These are phyloP conservation scores for Macrophomina phaseolina DNA, from an alignment of 2,329 filamentous ascomycete genomes.

Conservation along the genomic window DNA sequence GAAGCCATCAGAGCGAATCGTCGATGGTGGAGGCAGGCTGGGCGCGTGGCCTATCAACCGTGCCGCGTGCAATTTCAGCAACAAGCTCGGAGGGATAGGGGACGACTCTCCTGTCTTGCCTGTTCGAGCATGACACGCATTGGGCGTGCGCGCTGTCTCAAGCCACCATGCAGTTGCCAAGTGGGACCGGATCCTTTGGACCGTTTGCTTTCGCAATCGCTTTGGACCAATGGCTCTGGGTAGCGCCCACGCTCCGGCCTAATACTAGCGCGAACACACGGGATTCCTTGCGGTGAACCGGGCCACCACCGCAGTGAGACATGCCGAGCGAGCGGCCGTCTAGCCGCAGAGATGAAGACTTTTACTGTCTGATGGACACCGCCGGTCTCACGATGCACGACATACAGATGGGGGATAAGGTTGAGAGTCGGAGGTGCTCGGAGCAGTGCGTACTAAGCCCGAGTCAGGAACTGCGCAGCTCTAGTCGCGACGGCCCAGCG, in stretches of 20 bases:
- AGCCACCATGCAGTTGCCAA: neutral
- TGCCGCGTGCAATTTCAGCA: neutral
- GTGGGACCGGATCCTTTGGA: neutral
- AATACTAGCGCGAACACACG: neutral
- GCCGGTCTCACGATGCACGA: neutral
- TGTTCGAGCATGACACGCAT: neutral
- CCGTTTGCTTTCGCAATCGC: neutral
- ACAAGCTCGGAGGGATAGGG: neutral
- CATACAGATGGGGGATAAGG: neutral
- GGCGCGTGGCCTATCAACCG: neutral
- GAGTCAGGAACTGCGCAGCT: neutral
- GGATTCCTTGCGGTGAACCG: slow-evolving; percentile 8
- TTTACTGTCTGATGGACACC: neutral
- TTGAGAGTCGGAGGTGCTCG: neutral
- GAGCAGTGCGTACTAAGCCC: neutral
- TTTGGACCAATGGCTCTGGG: neutral
- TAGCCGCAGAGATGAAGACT: neutral
- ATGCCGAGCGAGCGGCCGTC: neutral
- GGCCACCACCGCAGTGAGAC: neutral
- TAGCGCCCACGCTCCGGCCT: neutral
- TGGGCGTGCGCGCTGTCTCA: neutral
- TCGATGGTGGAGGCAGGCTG: neutral
- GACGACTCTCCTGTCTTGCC: neutral
- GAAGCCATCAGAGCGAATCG: neutral
- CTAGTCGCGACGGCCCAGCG: neutral